These are phyloP conservation scores for Stagonosporopsis rhizophila DNA, from an alignment of 2,329 filamentous ascomycete genomes.

Conservation along the genomic window DNA sequence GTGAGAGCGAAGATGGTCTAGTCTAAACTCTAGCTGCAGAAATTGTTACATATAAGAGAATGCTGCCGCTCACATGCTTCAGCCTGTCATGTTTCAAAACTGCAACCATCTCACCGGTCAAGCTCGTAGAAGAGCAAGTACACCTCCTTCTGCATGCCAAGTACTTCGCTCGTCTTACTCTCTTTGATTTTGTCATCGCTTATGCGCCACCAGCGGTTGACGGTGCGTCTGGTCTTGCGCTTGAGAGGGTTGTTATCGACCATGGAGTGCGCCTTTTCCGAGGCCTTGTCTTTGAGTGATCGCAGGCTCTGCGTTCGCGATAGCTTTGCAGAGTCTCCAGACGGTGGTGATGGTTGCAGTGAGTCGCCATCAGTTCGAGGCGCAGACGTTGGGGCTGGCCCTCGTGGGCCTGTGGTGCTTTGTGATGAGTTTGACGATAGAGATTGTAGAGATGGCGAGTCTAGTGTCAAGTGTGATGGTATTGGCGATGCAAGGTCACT, in stretches of 20 bases:
- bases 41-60: not conserved
- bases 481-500: constrained; percentile 37
- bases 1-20: constrained; percentile 7
- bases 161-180: constrained; percentile 86
- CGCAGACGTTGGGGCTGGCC: constrained; percentile 41
- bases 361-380: constrained; percentile 39
- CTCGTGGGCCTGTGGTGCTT: constrained; percentile 24
- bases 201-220: constrained; percentile 94
- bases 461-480: constrained; percentile 31
- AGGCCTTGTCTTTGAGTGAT: constrained; percentile 45
- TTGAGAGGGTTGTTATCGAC: constrained; percentile 55
- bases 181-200: constrained; percentile 97
- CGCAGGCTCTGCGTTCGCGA: constrained; percentile 37
- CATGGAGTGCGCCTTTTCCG: constrained; percentile 48
- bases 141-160: constrained; percentile 94
- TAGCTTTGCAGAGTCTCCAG: constrained; percentile 25
- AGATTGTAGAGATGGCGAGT: constrained; percentile 43
- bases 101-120: constrained; percentile 53
- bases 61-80: not conserved
- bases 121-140: constrained; percentile 97
- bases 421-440: constrained; percentile 46
- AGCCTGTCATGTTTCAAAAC: not conserved
- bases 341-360: constrained; percentile 24
- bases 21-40: constrained; percentile 4
- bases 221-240: constrained; percentile 64